Evolutionary conservation across 2,329 filamentous ascomycete species (phyloP), one percentile per base, ranked within the genome.

Genomic region (Falciphora oryzae): DNA sequence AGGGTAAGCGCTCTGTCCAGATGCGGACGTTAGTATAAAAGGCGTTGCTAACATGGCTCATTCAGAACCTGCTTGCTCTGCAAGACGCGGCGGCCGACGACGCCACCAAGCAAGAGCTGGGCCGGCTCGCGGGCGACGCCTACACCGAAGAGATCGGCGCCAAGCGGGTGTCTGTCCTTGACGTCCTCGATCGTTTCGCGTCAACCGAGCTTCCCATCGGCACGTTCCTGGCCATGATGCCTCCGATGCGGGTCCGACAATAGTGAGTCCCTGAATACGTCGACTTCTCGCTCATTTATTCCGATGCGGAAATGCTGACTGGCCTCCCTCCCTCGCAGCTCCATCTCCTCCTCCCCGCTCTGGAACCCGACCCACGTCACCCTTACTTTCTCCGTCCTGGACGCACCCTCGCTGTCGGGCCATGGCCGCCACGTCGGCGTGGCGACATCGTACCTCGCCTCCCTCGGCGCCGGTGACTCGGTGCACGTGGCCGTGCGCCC

Each of bases 281-380:
- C 28, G 28, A 25, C 27, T 14, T 57, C 29, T 28, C 11, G n/a
- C n/a, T n/a, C 77, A 5, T 13, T 13, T 38, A 14, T 4, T 18
- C 4, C 14, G 1, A 18, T 18, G 4, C 4, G 6, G 25, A 50
- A 32, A 38, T n/a, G 27, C 38, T 63, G 14, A 63, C 62, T 57
- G 28, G n/a, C 7, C 11, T 31, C 25, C 28, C 10, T 11, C 77
- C 7, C 6, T 13, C 31, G 25, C 29, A 62, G 61, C 69, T 91
- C 87, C 27, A 91, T 93, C 70, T 91, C 90, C 0, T 92, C 89
- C 0, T 91, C 89, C 0, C 88, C 90, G 0, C 79, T 91, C 0
- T 79, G 78, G 65, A 81, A 87, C 68, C 78, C 83, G 0, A 78
- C 77, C 7, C 79, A 79, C 65, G 82, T 83, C 65, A 86, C 88